A percentile compares a stretch with the other conserved stretches of the same genome.
Conservation (phyloP, 805 yeast species). For the Zygosaccharomyces lentus region DNA sequence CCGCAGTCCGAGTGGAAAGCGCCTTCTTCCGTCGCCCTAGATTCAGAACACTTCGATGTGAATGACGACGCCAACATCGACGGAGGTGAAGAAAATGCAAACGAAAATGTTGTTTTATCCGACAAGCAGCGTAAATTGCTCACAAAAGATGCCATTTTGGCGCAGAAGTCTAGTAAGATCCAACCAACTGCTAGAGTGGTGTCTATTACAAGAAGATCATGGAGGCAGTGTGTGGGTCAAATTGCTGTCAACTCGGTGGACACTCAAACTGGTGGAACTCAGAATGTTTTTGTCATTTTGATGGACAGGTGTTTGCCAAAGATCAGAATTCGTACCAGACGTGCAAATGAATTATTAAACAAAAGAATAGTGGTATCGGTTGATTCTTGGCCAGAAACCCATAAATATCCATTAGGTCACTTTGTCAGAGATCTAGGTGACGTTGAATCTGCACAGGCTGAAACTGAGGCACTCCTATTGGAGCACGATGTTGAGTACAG, state of each 20-base stretch:
- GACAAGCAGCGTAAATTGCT: conserved; percentile 51
- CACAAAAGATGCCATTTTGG: conserved; percentile 70
- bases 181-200: conserved; percentile 96
- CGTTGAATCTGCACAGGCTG: conserved; percentile 89
- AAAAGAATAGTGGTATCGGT: conserved; percentile 88
- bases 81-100: conserved; percentile 49
- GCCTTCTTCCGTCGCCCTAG: conserved; percentile 75
- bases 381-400: conserved; percentile 84
- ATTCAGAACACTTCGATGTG: conserved; percentile 61
- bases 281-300: conserved; percentile 75
- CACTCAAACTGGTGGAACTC: conserved; percentile 55
- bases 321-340: conserved; percentile 80
- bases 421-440: conserved; percentile 86
- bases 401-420: conserved; percentile 91
- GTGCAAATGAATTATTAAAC: conserved; percentile 76
- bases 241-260: conserved; percentile 73
- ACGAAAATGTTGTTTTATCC: conserved; percentile 46
- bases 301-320: conserved; percentile 89
- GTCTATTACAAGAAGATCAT: conserved; percentile 80
- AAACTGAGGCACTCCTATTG: conserved; percentile 86
- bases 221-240: conserved; percentile 97
- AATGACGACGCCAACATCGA: conserved; percentile 56
- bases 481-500: conserved; percentile 97
- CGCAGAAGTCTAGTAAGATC: conserved; percentile 48
- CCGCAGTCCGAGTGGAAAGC: conserved; percentile 85